phyloP scores from a whole-genome alignment of 1,139 yeast genomes.

The Arxiozyma slooffiae region DNA sequence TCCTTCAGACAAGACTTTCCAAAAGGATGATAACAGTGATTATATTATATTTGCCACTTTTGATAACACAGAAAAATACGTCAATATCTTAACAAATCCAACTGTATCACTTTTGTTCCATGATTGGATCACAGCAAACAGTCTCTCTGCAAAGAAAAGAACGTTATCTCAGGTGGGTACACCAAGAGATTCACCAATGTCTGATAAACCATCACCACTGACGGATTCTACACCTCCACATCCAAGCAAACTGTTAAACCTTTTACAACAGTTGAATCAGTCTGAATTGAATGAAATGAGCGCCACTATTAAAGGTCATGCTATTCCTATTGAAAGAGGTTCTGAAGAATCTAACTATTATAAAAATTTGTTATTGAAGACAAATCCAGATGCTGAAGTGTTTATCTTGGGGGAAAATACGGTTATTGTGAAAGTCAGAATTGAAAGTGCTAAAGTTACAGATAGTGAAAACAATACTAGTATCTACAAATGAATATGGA shows the following conservation, averaged over 20 bases:
- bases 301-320: constrained; percentile 67
- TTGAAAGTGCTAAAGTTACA: constrained; percentile 66
- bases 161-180: constrained; percentile 20
- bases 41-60: constrained; percentile 63
- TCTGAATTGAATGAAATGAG: constrained; percentile 66
- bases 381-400: constrained; percentile 58
- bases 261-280: constrained; percentile 65
- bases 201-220: constrained; percentile 3
- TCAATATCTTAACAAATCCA: constrained; percentile 57
- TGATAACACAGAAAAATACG: constrained; percentile 56
- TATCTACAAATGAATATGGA: constrained; percentile 36
- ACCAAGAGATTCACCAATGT: constrained; percentile 8
- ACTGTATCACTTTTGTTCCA: constrained; percentile 72
- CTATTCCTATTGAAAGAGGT: constrained; percentile 40
- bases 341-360: constrained; percentile 44
- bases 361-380: constrained; percentile 47
- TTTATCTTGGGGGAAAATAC: constrained; percentile 56
- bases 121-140: constrained; percentile 69
- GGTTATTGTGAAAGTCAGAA: constrained; percentile 55
- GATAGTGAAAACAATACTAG: constrained; percentile 57
- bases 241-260: constrained; percentile 41
- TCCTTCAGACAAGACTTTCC: constrained; percentile 32
- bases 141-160: constrained; percentile 26
- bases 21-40: constrained; percentile 26
- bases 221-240: constrained; percentile 11